Evolutionary conservation across 2,329 filamentous ascomycete species (phyloP).

Genomic region (Stagonosporopsis cucurbitacearum): DNA sequence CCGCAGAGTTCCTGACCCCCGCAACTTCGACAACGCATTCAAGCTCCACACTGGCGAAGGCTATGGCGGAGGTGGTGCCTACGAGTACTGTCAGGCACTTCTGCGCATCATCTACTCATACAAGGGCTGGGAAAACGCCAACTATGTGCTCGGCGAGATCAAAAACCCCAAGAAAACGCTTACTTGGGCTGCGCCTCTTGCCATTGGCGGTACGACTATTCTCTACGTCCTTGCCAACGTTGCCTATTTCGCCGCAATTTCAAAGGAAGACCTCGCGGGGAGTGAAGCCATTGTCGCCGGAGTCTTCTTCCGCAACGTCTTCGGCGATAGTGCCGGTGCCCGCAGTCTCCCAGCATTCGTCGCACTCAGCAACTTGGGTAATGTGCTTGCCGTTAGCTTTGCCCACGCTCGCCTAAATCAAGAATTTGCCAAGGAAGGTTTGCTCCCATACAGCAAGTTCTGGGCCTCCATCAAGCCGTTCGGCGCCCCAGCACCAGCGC

Average conservation of each 20-base stretch:
- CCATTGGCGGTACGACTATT: slow-evolving; percentile 64
- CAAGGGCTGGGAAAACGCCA: slow-evolving; percentile 69
- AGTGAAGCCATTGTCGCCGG: slow-evolving; percentile 67
- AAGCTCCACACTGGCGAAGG: slow-evolving; percentile 50
- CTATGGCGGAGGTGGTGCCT: slow-evolving; percentile 44
- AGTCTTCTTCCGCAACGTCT: slow-evolving; percentile 67
- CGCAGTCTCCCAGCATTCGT: slow-evolving; percentile 59
- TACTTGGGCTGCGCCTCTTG: slow-evolving; percentile 63
- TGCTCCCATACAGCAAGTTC: slow-evolving; percentile 69
- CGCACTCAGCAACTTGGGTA: slow-evolving; percentile 66
- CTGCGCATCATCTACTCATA: slow-evolving; percentile 67
- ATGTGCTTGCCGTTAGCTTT: slow-evolving; percentile 67
- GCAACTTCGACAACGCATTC: slow-evolving; percentile 66
- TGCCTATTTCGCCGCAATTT: slow-evolving; percentile 69
- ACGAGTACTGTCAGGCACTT: slow-evolving; percentile 62
- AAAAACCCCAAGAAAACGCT: slow-evolving; percentile 63
- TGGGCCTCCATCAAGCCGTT: slow-evolving; percentile 74
- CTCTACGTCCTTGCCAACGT: slow-evolving; percentile 70
- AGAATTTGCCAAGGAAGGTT: slow-evolving; percentile 72
- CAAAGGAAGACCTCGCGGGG: slow-evolving; percentile 63
- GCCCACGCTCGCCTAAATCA: slow-evolving; percentile 66
- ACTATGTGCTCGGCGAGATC: slow-evolving; percentile 66
- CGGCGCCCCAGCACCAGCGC: slow-evolving; percentile 60
- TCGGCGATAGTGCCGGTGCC: slow-evolving; percentile 61
- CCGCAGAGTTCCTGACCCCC: slow-evolving; percentile 53